Percentiles rank a stretch among this genome's conserved stretches.
Conservation (phyloP, 768 basidiomycete genomes). For the Agaricus subrufescens region DNA sequence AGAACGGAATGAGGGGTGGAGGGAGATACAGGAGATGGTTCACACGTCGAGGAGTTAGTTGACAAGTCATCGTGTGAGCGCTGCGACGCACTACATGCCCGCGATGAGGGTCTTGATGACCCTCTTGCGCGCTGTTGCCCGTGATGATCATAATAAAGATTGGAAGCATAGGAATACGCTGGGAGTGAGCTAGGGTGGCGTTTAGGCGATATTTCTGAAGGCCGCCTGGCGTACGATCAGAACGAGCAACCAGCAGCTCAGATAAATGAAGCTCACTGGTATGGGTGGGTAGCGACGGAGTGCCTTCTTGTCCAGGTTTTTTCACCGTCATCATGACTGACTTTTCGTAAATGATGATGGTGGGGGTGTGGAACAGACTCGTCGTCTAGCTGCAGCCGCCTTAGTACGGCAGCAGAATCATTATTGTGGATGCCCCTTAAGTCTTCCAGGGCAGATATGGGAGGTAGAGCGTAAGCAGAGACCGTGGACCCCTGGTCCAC, state of each 20-base stretch:
- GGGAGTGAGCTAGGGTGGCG: slow-evolving; percentile 19
- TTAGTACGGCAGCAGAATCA: slow-evolving; percentile 64
- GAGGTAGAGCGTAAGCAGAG: slow-evolving; percentile 53
- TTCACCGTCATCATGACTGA: slow-evolving; percentile 20
- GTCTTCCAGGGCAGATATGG: slow-evolving; percentile 67
- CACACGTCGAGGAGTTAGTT: slow-evolving; percentile 43
- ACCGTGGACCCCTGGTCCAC: slow-evolving; percentile 20
- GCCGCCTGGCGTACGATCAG: slow-evolving; percentile 15
- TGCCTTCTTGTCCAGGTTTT: slow-evolving; percentile 35
- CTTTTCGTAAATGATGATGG: slow-evolving; percentile 16
- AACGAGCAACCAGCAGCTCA: neutral
- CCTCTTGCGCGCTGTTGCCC: neutral
- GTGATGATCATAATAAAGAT: slow-evolving; percentile 18
- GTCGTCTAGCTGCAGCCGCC: slow-evolving; percentile 57
- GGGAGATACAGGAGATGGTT: slow-evolving; percentile 51
- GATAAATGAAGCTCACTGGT: slow-evolving; percentile 14
- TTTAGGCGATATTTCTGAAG: slow-evolving; percentile 20
- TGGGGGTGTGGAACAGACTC: slow-evolving; percentile 15
- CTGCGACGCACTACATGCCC: slow-evolving; percentile 11
- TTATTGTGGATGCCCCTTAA: slow-evolving; percentile 44
- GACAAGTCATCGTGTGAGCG: slow-evolving; percentile 28
- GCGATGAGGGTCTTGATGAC: slow-evolving; percentile 4
- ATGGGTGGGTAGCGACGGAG: slow-evolving; percentile 36
- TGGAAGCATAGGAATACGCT: slow-evolving; percentile 25
- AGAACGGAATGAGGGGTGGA: slow-evolving; percentile 46